Evolutionary conservation across 805 yeast species (phyloP).

Genomic region (Torulaspora microellipsoides): DNA sequence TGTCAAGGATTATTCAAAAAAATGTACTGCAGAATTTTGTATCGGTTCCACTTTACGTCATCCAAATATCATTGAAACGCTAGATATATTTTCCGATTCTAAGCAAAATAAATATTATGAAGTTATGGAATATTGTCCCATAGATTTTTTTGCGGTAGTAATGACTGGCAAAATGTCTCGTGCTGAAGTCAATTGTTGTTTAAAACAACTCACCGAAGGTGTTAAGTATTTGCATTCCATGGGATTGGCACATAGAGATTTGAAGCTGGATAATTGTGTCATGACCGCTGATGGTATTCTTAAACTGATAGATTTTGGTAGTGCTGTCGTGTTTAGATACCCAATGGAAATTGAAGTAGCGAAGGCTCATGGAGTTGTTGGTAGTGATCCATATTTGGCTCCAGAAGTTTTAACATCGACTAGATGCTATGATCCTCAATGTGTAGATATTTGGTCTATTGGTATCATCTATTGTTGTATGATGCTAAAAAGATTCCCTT

Average conservation of each 20-base stretch:
- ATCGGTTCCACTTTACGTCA: slow-evolving; percentile 79
- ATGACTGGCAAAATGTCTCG: slow-evolving; percentile 82
- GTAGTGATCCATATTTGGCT: slow-evolving; percentile 82
- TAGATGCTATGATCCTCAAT: slow-evolving; percentile 64
- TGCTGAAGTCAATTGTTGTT: slow-evolving; percentile 76
- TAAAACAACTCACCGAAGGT: slow-evolving; percentile 69
- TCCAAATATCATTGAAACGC: slow-evolving; percentile 73
- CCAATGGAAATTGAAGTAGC: slow-evolving; percentile 61
- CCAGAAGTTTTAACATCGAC: slow-evolving; percentile 64
- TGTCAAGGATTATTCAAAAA: slow-evolving; percentile 73
- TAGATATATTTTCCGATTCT: slow-evolving; percentile 56
- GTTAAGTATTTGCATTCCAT: slow-evolving; percentile 68
- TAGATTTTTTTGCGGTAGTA: slow-evolving; percentile 80
- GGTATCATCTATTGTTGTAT: slow-evolving; percentile 84
- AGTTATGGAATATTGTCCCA: slow-evolving; percentile 83
- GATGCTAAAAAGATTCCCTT: slow-evolving; percentile 80
- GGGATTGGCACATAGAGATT: slow-evolving; percentile 80
- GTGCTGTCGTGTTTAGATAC: slow-evolving; percentile 76
- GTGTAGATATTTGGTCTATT: slow-evolving; percentile 79
- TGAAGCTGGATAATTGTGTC: slow-evolving; percentile 80
- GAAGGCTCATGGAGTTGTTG: slow-evolving; percentile 71
- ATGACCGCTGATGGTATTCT: slow-evolving; percentile 68
- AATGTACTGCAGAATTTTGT: slow-evolving; percentile 85
- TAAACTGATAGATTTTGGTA: slow-evolving; percentile 78
- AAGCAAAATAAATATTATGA: slow-evolving; percentile 70